Evolutionary conservation across 129 eudicot species (phyloP), one percentile per base, ranked within the genome.

Genomic region (Lactuca sativa): DNA sequence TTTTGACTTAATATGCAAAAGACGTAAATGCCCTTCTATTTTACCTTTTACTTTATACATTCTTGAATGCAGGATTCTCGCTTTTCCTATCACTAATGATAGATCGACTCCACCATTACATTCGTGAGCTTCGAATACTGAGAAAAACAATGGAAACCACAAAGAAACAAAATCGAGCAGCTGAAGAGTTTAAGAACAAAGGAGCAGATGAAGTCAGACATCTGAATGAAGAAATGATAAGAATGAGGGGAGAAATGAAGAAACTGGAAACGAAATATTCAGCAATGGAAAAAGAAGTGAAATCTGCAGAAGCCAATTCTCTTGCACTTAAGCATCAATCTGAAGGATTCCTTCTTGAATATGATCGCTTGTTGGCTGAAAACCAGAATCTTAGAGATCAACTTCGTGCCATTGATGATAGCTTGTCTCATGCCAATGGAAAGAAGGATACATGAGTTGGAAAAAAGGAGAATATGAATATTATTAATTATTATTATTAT

Each of bases 51-150:
- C 5, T 37, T 33, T 18, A 30, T 18, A 9, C 7, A 40, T 55
- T 9, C 13, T 36, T 63, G 2, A 25, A 43, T 74, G 82, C 86
- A 89, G 96, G 90, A 60, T 89, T 89, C 57, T 66, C 79, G 13
- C 82, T 89, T 37, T 86, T 89, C 41, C 75, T 89, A 11, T 78
- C 90, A 31, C 77, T 89, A 31, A 89, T 89, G 92, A 80, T 89
- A 30, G 92, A 89, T 55, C 77, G 92, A 37, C 80, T 86, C 62
- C 96, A 89, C 74, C 87, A 89, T 40, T 86, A 89, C 79, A 89
- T 89, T 37, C 74, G 90, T 62, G 89, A 89, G 69, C 89, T 86
- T 18, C 78, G 90, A 13, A 64, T 78, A 43, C 83, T 86, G 14
- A 74, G 92, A 64, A 86, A 86, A 65, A 58, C 85, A 18, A 73